Evolutionary conservation across 108 stramenopile species (phyloP), one percentile per base, ranked within the genome.

Genomic region (Cyclotella atomus): DNA sequence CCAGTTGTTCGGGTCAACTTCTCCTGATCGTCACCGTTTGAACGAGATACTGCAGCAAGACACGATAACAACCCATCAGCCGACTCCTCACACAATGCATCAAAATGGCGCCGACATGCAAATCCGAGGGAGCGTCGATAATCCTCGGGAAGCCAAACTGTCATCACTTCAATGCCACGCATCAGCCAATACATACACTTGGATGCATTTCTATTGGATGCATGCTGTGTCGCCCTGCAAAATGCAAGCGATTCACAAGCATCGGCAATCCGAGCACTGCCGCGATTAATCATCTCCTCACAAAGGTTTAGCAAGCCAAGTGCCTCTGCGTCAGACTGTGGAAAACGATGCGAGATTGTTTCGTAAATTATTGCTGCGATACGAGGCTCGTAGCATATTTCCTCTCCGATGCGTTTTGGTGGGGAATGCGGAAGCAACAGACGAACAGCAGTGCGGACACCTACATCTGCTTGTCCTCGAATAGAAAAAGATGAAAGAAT

Each of bases 401-500:
- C 55, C 12, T 29, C 62, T 30, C 49, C 3, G 15, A 38, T 50
- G 29, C 84, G 72, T 28, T 81, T 80, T 19, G 87, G 68, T 19
- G 68, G 71, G 53, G 85, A 81, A 70, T 88, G 65, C 3, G 93
- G 93, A 3, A 89, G 46, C 24, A 94, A 71, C 16, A 94, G 76
- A 25, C 73, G 85, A 10, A 86, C 73, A 21, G 87, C 63, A 24
- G 90, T 63, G 52, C 89, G 83, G 2, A 88, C 84, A 44, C 85
- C 93, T 3, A 91, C 25, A 61, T 90, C 88, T 19, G 53, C 33
- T 57, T 90, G 73, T 2, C 60, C 73, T 53, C 91, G 83, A 1
- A 70, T 56, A 9, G 81, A 74, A 69, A 91, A 83, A 16, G 93
- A 94, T 10, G 93, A 90, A n/a, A 85, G 53, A 65, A 94, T 87